phyloP scores from a whole-genome alignment of 2,329 filamentous ascomycete species.

The Paecilomyces sp. region DNA sequence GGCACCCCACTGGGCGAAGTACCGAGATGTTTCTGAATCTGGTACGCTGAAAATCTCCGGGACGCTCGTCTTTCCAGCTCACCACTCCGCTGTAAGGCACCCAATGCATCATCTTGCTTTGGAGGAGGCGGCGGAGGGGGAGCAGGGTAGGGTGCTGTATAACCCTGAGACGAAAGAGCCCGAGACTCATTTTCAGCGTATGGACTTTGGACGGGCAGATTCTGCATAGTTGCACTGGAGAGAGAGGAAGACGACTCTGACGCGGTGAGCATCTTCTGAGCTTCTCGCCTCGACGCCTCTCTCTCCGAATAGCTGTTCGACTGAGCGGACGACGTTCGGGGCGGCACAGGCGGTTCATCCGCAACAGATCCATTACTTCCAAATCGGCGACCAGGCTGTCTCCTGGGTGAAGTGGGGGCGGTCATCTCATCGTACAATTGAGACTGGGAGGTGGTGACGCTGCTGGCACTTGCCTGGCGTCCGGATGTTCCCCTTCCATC shows the following conservation, averaged over 20 bases:
- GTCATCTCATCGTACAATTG: conserved; percentile 36
- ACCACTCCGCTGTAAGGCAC: conserved; percentile 82
- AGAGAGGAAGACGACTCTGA: conserved; percentile 13
- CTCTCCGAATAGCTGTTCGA: conserved; percentile 28
- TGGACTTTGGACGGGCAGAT: conserved; percentile 65
- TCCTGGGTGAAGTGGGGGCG: conserved; percentile 25
- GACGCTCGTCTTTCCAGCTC: conserved; percentile 90
- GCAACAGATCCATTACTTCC: conserved; percentile 32
- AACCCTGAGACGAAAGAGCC: conserved; percentile 12
- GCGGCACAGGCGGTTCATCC: conserved; percentile 22
- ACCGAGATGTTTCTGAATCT: conserved; percentile 90
- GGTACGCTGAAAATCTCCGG: conserved; percentile 88
- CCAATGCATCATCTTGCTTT: conserved; percentile 81
- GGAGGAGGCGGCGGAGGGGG: conserved; percentile 75
- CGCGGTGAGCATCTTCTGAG: conserved; percentile 25
- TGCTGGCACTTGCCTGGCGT: conserved; percentile 42
- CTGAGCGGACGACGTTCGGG: conserved; percentile 13
- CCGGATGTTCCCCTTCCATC: conserved; percentile 33
- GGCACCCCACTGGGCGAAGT: conserved; percentile 74
- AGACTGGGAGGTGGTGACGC: conserved; percentile 36
- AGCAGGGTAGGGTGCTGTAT: conserved; percentile 48
- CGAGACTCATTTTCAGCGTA: conserved; percentile 56
- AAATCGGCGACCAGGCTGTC: conserved; percentile 25
- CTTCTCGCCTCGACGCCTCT: conserved; percentile 32
- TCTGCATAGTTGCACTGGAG: conserved; percentile 71